Percentiles rank a stretch among this genome's conserved stretches.
Conservation (phyloP, 2,329 filamentous ascomycete genomes). For the Colletotrichum theobromicola region DNA sequence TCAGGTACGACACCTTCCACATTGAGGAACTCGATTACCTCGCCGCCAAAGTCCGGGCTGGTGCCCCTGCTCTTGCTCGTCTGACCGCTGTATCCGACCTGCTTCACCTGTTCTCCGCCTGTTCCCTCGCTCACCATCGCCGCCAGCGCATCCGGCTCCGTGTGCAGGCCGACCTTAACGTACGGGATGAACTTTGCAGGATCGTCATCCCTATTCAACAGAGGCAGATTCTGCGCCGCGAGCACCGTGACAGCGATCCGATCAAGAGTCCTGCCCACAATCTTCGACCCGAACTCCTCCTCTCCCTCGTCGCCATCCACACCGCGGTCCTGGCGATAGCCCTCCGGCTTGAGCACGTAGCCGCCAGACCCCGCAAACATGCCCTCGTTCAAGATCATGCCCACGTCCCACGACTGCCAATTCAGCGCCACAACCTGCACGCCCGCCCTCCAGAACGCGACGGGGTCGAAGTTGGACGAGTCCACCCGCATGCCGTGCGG, state of each 20-base stretch:
- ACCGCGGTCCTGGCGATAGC: background rate
- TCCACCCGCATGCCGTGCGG: constrained; percentile 81
- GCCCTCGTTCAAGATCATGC: constrained; percentile 94
- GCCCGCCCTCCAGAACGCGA: constrained; percentile 84
- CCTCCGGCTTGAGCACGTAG: constrained; percentile 84
- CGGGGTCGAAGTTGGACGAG: constrained; percentile 87
- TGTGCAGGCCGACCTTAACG: constrained; percentile 83
- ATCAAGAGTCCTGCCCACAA: constrained; percentile 65
- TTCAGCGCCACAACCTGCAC: constrained; percentile 92
- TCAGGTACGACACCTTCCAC: constrained; percentile 67
- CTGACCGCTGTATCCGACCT: constrained; percentile 59
- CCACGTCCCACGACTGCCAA: constrained; percentile 90
- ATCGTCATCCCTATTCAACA: constrained; percentile 60
- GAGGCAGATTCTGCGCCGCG: constrained; percentile 76
- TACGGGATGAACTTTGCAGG: constrained; percentile 74
- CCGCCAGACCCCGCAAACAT: constrained; percentile 86
- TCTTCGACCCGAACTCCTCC: constrained; percentile 38
- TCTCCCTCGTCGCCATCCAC: background rate
- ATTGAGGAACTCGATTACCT: constrained; percentile 63
- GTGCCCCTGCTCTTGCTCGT: constrained; percentile 63
- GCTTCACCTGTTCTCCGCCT: constrained; percentile 37
- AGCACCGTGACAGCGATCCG: constrained; percentile 72
- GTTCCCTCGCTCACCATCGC: constrained; percentile 43
- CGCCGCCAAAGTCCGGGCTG: constrained; percentile 66
- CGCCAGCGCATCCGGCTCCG: constrained; percentile 61